Evolutionary conservation across 2,329 filamentous ascomycete genomes (phyloP), one percentile per base, ranked within the genome.

Genomic region (Fusarium napiforme): DNA sequence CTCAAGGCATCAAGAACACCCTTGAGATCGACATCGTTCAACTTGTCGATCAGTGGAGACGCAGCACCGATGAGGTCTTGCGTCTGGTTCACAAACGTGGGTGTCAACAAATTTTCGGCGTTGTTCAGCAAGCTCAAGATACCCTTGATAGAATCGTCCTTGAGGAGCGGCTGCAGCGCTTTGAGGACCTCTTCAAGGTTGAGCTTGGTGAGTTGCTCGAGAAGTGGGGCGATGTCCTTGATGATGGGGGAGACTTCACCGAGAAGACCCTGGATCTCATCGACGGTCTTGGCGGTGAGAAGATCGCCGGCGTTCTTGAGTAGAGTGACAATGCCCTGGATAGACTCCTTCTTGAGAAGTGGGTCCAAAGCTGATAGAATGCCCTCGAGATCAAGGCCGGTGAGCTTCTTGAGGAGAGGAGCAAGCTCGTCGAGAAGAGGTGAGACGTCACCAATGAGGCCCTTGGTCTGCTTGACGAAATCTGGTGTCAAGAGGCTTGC

Each of bases 151-250:
- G 65, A 75, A 14, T 73, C 55, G 1, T 58, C 40, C 2, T 76
- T 80, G 2, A 84, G 77, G 3, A 85, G 75, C 3, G 83, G 83
- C 39, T 79, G 76, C 10, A 84, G 45, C 5, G 82, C 78, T 14
- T 81, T 74, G 7, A 80, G 53, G n/a, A 80, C 49, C 8, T 79
- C 79, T 59, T 79, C 65, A 0, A 84, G 73, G 37, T 84, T 80
- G 9, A 84, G 76, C 36, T 81, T 79, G 28, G 78, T 78, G 5
- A 84, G 75, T 12, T 75, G 53, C 11, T 75, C 52, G 10, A 75
- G 19, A 12, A 75, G 46, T 1, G 73, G 73, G 3, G 69, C 46
- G 60, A 80, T 76, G 4, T 77, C 71, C 19, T 70, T 69, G 26
- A 81, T 64, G 19, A 81, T 71, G 3, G 75, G 79, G 15, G 79